A percentile compares a stretch with the other conserved stretches of the same genome.
Conservation (phyloP, 352 stramenopile genomes). For the Ophiocytium majus region DNA sequence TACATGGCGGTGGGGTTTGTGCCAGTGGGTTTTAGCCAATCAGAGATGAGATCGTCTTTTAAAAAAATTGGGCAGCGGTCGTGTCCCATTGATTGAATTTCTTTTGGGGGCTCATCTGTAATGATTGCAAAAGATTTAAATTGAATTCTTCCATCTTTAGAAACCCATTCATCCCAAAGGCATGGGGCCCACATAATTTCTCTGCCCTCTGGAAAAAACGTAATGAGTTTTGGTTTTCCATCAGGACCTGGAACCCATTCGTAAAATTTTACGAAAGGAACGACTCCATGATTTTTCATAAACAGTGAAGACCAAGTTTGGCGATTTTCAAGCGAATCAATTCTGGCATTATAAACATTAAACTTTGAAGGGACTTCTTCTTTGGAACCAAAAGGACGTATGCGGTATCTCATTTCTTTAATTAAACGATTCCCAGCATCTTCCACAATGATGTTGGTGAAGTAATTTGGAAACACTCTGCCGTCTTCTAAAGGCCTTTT, state of each 20-base stretch:
- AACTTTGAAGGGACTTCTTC: not conserved
- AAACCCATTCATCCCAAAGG: not conserved
- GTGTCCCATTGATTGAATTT: not conserved
- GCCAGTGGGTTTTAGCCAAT: not conserved
- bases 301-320: not conserved
- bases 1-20: not conserved
- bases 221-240: not conserved
- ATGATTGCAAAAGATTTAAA: not conserved
- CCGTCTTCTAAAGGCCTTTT: not conserved
- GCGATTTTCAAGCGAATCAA: not conserved
- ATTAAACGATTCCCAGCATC: not conserved
- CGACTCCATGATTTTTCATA: not conserved
- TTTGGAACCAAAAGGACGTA: not conserved
- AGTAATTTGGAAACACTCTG: not conserved
- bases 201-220: not conserved
- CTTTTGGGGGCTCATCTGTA: not conserved
- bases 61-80: constrained; percentile 16
- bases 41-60: not conserved
- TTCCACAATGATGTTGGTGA: not conserved
- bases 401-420: constrained; percentile 11
- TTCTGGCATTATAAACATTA: constrained; percentile 3
- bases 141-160: not conserved
- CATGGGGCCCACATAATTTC: constrained; percentile 6
- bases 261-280: not conserved
- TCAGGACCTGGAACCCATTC: not conserved